Evolutionary conservation across 495 filamentous ascomycete genomes (phyloP).

Genomic region (Aspergillus taichungensis): DNA sequence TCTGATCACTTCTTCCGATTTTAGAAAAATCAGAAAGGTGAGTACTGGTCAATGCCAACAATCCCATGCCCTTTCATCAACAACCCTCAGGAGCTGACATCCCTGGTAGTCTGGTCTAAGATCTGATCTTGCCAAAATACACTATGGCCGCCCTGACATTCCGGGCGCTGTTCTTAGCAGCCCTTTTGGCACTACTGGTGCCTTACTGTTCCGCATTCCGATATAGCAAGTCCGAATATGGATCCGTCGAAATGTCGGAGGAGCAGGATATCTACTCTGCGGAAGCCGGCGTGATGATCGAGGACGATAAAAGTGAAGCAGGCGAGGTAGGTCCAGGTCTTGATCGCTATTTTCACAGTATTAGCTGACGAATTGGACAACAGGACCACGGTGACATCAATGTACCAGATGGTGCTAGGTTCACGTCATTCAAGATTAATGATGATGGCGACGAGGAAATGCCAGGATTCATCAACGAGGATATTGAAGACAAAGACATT

Average conservation of each 20-base stretch:
- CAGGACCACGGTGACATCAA: constrained; percentile 10
- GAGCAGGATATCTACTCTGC: constrained; percentile 10
- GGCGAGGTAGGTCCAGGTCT: constrained; percentile 5
- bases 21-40: background rate
- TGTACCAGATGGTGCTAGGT: constrained; percentile 10
- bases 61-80: background rate
- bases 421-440: constrained; percentile 9
- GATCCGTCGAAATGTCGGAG: constrained; percentile 2
- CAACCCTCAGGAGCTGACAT: background rate
- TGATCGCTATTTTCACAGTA: background rate
- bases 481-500: constrained; percentile 3
- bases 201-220: constrained; percentile 6
- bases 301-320: constrained; percentile 4
- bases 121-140: constrained; percentile 1
- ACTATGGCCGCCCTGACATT: constrained; percentile 5
- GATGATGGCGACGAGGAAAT: constrained; percentile 8
- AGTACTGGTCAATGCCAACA: background rate
- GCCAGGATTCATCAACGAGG: constrained; percentile 7
- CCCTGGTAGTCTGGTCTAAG: background rate
- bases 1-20: background rate
- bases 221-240: constrained; percentile 4
- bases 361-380: constrained; percentile 5
- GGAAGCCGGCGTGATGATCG: constrained; percentile 2
- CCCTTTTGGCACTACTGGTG: constrained; percentile 4
- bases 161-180: constrained; percentile 3